Conservation (phyloP, 2,329 filamentous ascomycete species). For the Exophiala xenobiotica region DNA sequence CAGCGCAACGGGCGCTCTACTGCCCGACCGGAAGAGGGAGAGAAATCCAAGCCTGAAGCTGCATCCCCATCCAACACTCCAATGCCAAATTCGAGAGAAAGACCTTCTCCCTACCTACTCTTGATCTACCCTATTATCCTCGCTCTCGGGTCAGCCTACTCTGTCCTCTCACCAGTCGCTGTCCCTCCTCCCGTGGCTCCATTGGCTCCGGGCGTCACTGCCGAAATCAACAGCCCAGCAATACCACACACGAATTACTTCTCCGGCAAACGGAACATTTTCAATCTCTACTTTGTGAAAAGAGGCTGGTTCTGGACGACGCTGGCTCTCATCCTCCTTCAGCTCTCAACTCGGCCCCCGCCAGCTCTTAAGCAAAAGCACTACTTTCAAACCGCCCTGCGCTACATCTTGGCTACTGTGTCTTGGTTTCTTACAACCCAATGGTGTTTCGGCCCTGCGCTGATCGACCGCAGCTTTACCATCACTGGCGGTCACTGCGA, state of each 20-base stretch:
- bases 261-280: slow-evolving; percentile 85
- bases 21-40: slow-evolving; percentile 4
- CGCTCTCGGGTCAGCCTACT: slow-evolving; percentile 77
- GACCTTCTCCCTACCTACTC: slow-evolving; percentile 44
- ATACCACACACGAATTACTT: slow-evolving; percentile 64
- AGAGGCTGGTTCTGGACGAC: slow-evolving; percentile 92
- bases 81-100: slow-evolving; percentile 7
- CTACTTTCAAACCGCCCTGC: slow-evolving; percentile 56
- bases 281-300: slow-evolving; percentile 94
- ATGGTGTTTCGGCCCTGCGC: slow-evolving; percentile 89
- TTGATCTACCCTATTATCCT: slow-evolving; percentile 75
- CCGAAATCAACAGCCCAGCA: slow-evolving; percentile 33
- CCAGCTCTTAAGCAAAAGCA: slow-evolving; percentile 18
- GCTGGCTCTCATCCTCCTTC: slow-evolving; percentile 67
- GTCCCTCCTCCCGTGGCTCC: slow-evolving; percentile 42
- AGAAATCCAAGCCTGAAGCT: no score
- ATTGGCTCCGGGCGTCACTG: slow-evolving; percentile 33
- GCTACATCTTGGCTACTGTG: slow-evolving; percentile 70
- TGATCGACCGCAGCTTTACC: slow-evolving; percentile 88
- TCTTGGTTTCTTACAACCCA: slow-evolving; percentile 89
- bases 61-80: no score
- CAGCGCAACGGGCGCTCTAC: slow-evolving; percentile 20
- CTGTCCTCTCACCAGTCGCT: slow-evolving; percentile 71
- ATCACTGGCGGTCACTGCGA: slow-evolving; percentile 85
- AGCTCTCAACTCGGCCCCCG: slow-evolving; percentile 59